Conservation (phyloP, 352 stramenopile species). For the Achlya hypogyna region DNA sequence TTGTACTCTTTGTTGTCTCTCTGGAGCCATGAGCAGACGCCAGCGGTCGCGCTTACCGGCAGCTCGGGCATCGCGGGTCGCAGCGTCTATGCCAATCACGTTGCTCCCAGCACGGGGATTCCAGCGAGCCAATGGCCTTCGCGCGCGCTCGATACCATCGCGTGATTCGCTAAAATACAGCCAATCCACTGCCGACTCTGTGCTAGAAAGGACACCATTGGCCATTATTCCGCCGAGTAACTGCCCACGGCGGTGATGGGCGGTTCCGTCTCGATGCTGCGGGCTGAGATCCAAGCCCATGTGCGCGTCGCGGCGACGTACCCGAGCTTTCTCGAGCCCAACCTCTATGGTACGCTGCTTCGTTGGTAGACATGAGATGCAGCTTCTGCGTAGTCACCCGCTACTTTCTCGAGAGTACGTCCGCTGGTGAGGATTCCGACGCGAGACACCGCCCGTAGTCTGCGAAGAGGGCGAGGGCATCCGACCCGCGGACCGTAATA, state of each 20-base stretch:
- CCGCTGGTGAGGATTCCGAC: no score
- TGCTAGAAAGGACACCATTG: background rate
- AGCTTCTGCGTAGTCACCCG: background rate
- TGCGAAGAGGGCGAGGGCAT: conserved; percentile 52
- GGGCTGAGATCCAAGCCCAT: conserved; percentile 53
- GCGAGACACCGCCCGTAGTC: no score
- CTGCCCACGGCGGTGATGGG: conserved; percentile 32
- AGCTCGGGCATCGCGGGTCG: background rate
- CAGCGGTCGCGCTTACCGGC: background rate
- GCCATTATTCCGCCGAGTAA: background rate
- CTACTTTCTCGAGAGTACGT: conserved; percentile 16
- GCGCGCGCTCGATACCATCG: no score
- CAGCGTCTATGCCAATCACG: background rate
- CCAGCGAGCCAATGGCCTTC: background rate
- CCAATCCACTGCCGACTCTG: background rate
- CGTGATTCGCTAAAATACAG: background rate
- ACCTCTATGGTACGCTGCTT: conserved; percentile 30
- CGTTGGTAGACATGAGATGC: background rate
- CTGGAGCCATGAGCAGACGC: background rate
- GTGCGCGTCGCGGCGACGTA: conserved; percentile 50
- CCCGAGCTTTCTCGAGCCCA: conserved; percentile 46
- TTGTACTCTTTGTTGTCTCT: conserved; percentile 55
- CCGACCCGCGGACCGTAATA: conserved; percentile 29
- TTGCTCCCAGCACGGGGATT: background rate
- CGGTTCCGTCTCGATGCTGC: conserved; percentile 54